phyloP scores from a whole-genome alignment of 495 filamentous ascomycete genomes.

The Penicillium chermesinum region DNA sequence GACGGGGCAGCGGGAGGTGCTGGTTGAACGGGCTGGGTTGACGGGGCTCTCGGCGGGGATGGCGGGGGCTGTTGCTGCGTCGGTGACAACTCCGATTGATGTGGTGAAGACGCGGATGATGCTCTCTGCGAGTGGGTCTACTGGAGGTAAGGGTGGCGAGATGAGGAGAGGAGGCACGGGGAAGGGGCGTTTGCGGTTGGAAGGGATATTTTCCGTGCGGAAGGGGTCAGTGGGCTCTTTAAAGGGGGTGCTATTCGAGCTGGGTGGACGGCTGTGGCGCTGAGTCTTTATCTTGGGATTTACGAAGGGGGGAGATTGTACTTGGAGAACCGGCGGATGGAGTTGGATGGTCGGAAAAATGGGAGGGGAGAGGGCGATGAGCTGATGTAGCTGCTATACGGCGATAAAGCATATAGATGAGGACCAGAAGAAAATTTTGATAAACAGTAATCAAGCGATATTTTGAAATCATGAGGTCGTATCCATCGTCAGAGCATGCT shows the following conservation, averaged over 20 bases:
- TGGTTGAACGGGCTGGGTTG: slow-evolving; percentile 50
- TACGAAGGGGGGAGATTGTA: slow-evolving; percentile 77
- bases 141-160: slow-evolving; percentile 1
- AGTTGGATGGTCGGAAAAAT: slow-evolving; percentile 8
- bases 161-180: slow-evolving; percentile 11
- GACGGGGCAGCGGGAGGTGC: slow-evolving; percentile 9
- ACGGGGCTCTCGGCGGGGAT: slow-evolving; percentile 65
- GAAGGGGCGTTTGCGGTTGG: slow-evolving; percentile 50
- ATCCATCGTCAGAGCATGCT: background rate
- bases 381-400: too few relatives aligned
- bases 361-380: slow-evolving; percentile 2
- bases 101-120: slow-evolving; percentile 80
- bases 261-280: slow-evolving; percentile 75
- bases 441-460: background rate
- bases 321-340: slow-evolving; percentile 47
- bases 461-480: background rate
- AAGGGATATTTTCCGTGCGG: slow-evolving; percentile 53
- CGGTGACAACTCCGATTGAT: slow-evolving; percentile 75
- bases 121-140: slow-evolving; percentile 50
- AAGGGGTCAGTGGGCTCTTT: slow-evolving; percentile 69
- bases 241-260: slow-evolving; percentile 68
- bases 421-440: background rate
- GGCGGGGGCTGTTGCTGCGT: slow-evolving; percentile 64
- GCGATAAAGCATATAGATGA: background rate
- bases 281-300: slow-evolving; percentile 77